Base-by-base conservation (phyloP, 805 yeast genomes). In the Cephaloascus albidus region DNA sequence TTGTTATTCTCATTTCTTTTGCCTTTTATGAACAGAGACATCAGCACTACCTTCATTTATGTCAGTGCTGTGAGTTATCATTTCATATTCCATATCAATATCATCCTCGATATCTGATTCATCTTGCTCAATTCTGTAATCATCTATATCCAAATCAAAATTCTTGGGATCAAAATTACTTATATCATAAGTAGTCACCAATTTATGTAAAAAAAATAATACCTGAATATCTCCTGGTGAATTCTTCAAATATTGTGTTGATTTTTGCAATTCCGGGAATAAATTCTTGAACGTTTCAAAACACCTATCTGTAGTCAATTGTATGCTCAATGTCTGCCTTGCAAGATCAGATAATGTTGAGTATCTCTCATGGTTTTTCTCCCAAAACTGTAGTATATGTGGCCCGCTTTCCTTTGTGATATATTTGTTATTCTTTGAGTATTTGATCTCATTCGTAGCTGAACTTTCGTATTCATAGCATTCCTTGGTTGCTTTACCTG, bases 401-500 rank as follows among this genome's bases (percentile, higher is more conserved):
- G 46, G 40, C 1, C 56, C 56, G 1, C 39, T 15, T 34, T 51
- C 54, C 32, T 39, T 42, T 10, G 48, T 18, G 14, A 48, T 27
- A 36, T 45, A 45, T 10, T 23, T 36, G 1, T 46, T 12, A 10
- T 33, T 20, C n/a, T 35, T 41, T 6, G 41, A 20, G 26, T 45
- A 43, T 14, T 38, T 35, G 19, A 50, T 45, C 32, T 45, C 49
- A 26, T 41, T 45, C 2, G 45, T 40, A 5, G 50, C 49, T 10
- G 49, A 47, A 4, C 55, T 50, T 41, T 57, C 62, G 42, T 53
- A 57, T 15, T 36, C 36, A 36, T 52, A 44, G 30, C 56, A 50
- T 44, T 57, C 62, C 28, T 46, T 48, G 23, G 50, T 49, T 2
- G 55, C 43, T 26, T 45, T 54, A 4, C 60, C 61, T 5, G 53